Conservation (phyloP, 768 basidiomycete genomes). For the Suillus subluteus region DNA sequence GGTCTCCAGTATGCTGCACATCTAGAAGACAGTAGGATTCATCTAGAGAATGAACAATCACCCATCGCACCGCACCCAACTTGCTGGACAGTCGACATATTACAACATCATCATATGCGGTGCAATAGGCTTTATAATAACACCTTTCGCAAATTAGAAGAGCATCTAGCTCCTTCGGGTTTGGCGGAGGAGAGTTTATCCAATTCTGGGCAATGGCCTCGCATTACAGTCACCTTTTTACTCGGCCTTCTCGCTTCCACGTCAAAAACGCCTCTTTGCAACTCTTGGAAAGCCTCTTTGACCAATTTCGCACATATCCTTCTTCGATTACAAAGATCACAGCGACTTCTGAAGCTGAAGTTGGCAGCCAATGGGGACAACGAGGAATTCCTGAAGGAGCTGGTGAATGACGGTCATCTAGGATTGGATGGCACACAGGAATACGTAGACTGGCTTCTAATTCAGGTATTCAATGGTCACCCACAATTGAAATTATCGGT, state of each 20-base stretch:
- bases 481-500: background rate
- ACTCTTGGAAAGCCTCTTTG: constrained; percentile 34
- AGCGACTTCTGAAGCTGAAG: constrained; percentile 31
- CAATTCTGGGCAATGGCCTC: constrained; percentile 38
- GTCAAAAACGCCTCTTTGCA: constrained; percentile 15
- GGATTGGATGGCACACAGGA: constrained; percentile 19
- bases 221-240: constrained; percentile 32
- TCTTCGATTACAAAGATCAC: constrained; percentile 39
- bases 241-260: constrained; percentile 32
- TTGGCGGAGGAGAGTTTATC: constrained; percentile 17
- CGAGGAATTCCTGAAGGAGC: constrained; percentile 22
- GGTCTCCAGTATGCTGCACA: constrained; percentile 16
- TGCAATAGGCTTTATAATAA: constrained; percentile 2
- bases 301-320: constrained; percentile 29
- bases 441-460: constrained; percentile 26
- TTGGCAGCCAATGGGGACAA: constrained; percentile 8
- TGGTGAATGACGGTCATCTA: constrained; percentile 21
- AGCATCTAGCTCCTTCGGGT: constrained; percentile 17
- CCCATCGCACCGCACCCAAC: background rate
- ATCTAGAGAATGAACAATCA: constrained; percentile 13
- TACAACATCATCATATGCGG: constrained; percentile 9
- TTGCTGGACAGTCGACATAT: background rate
- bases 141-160: constrained; percentile 5
- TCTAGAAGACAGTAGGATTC: constrained; percentile 17
- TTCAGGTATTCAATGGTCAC: constrained; percentile 16